These are phyloP conservation scores for Podaxis sp. DNA, from an alignment of 768 basidiomycete genomes.

Conservation along the genomic window DNA sequence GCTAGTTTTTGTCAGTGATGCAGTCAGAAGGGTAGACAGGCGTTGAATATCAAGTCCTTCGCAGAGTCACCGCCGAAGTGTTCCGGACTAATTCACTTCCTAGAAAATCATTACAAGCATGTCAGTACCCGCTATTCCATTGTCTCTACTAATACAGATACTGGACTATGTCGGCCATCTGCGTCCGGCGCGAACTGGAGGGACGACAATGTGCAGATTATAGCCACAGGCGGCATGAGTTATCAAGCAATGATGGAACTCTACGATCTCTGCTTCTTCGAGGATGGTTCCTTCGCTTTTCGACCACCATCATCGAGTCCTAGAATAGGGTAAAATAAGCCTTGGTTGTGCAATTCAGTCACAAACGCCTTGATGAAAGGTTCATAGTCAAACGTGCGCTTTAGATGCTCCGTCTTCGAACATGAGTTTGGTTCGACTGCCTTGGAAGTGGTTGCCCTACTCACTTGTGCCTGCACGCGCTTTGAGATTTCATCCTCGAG, in stretches of 20 bases:
- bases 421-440: neutral
- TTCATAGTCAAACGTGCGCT: slow-evolving; percentile 60
- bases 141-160: no score
- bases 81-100: no score
- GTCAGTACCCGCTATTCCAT: no score
- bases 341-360: slow-evolving; percentile 38
- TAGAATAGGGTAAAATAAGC: slow-evolving; percentile 39
- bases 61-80: no score
- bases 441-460: slow-evolving; percentile 17
- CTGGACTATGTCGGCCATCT: no score
- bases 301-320: slow-evolving; percentile 31
- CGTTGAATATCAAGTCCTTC: neutral
- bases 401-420: slow-evolving; percentile 48
- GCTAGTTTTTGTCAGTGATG: neutral
- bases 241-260: neutral
- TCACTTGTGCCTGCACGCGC: slow-evolving; percentile 38
- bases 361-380: slow-evolving; percentile 51
- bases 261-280: neutral
- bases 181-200: no score
- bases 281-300: slow-evolving; percentile 14
- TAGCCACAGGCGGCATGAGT: neutral
- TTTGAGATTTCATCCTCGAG: slow-evolving; percentile 49
- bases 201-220: neutral
- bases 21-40: neutral
- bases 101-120: no score